Conservation (phyloP, 139 green algal species). For the Chlorella sp. region DNA sequence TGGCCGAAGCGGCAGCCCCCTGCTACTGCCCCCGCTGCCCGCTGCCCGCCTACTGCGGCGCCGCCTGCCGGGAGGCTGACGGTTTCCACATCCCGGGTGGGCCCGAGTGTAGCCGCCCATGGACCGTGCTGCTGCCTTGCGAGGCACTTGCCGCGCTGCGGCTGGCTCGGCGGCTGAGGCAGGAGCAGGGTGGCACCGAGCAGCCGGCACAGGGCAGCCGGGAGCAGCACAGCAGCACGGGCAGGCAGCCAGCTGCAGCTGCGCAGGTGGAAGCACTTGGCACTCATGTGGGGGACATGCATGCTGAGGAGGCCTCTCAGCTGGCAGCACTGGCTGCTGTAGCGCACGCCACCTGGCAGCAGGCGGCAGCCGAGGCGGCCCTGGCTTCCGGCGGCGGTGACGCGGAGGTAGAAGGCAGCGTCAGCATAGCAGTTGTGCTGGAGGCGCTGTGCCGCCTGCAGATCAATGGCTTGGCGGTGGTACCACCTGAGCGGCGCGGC, state of each 20-base stretch:
- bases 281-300: slow-evolving; percentile 5
- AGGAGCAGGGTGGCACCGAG: too few relatives aligned
- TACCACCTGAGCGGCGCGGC: slow-evolving; percentile 8
- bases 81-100: slow-evolving; percentile 41
- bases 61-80: slow-evolving; percentile 33
- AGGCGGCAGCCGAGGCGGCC: not conserved
- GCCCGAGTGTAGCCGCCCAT: slow-evolving; percentile 62
- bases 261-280: slow-evolving; percentile 16
- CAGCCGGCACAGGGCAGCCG: too few relatives aligned
- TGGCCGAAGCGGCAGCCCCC: not conserved
- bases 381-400: not conserved
- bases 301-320: not conserved
- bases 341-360: slow-evolving; percentile 10
- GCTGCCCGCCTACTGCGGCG: slow-evolving; percentile 55
- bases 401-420: not conserved
- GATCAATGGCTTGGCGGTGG: slow-evolving; percentile 53
- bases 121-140: slow-evolving; percentile 54
- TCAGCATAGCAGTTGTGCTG: not conserved
- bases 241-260: not conserved
- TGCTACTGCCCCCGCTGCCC: slow-evolving; percentile 45
- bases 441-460: slow-evolving; percentile 31
- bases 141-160: slow-evolving; percentile 53
- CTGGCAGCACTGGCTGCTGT: slow-evolving; percentile 24
- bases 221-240: not conserved
- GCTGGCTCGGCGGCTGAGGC: slow-evolving; percentile 16